Base-by-base conservation (phyloP, 768 basidiomycete genomes). In the Serendipita vermifera region DNA sequence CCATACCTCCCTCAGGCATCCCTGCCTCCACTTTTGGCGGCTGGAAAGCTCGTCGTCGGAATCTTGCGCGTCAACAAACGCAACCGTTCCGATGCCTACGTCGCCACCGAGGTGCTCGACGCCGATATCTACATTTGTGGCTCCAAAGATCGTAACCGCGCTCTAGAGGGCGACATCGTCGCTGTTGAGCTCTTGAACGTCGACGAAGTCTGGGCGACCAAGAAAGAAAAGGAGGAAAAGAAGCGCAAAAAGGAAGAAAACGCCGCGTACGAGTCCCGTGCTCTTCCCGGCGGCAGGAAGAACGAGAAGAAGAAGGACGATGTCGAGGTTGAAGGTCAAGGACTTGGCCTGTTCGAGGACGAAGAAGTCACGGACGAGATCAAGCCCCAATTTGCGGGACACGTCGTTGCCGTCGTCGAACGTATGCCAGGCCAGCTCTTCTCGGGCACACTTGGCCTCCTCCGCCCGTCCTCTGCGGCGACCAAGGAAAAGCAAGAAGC, bases 171-270 rank as follows among this genome's bases (percentile, higher is more conserved):
- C 24, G 96, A 99, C 66, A 94, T 98, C 57, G 91, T 99, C 57
- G 96, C 94, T 20, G 89, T 99, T 22, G 96, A 99, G 69, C 78
- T 99, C 40, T 77, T 99, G 56, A 96, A 99, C 63, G 94, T 98
- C 24, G 92, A 97, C 64, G 93, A 97, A 70, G 93, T 96, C 13
- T 89, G 89, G 89, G 85, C 87, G 6, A 96, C 96, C 3, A 99
- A 99, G 77, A 99, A 99, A 72, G 96, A 99, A 73, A 99, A 99
- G 73, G 96, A 98, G 69, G 96, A 98, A 75, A 99, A 99, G 83
- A 98, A 99, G 75, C 79, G 94, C 65, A 98, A 98, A 74, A 99
- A 99, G 79, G 96, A 98, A 72, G 96, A 98, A 72, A 96, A 93
- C 66, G 84, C 91, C 27, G 89, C 92, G 0, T 97, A 92, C 68